Conservation (phyloP, 2,329 filamentous ascomycete species). For the Chaetomiaceae sp. region DNA sequence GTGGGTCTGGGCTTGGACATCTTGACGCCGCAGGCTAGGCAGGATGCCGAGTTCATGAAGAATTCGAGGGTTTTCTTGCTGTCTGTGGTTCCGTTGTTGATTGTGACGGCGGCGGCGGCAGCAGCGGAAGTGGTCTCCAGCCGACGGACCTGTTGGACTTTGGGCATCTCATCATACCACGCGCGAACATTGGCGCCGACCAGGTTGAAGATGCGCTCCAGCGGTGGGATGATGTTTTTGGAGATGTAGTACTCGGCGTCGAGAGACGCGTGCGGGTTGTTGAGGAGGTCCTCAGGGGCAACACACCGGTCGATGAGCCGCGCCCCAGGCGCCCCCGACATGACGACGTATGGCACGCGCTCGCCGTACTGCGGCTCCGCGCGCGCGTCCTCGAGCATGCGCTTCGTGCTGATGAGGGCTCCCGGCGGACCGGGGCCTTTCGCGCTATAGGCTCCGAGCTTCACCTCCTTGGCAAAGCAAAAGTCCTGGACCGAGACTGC, state of each 20-base stretch:
- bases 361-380: conserved; percentile 93
- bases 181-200: conserved; percentile 84
- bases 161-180: conserved; percentile 98
- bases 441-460: conserved; percentile 81
- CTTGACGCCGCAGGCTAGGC: conserved; percentile 68
- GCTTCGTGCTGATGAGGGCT: conserved; percentile 78
- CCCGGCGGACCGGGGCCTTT: conserved; percentile 77
- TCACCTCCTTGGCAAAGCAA: conserved; percentile 90
- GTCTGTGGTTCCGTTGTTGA: conserved; percentile 5
- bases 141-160: conserved; percentile 69
- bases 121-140: conserved; percentile 41
- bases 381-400: conserved; percentile 81
- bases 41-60: conserved; percentile 81
- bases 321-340: conserved; percentile 81
- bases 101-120: conserved; percentile 14
- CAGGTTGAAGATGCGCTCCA: conserved; percentile 95
- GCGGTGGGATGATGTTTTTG: conserved; percentile 90
- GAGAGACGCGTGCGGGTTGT: conserved; percentile 71
- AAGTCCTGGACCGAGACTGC: conserved; percentile 90
- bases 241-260: conserved; percentile 96
- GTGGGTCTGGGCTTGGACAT: conserved; percentile 26
- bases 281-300: conserved; percentile 74
- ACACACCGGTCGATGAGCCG: conserved; percentile 86
- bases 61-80: conserved; percentile 77
- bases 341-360: conserved; percentile 88